These are phyloP conservation scores for Cladophialophora chaetospira DNA, from an alignment of 2,329 filamentous ascomycete genomes.

Conservation along the genomic window DNA sequence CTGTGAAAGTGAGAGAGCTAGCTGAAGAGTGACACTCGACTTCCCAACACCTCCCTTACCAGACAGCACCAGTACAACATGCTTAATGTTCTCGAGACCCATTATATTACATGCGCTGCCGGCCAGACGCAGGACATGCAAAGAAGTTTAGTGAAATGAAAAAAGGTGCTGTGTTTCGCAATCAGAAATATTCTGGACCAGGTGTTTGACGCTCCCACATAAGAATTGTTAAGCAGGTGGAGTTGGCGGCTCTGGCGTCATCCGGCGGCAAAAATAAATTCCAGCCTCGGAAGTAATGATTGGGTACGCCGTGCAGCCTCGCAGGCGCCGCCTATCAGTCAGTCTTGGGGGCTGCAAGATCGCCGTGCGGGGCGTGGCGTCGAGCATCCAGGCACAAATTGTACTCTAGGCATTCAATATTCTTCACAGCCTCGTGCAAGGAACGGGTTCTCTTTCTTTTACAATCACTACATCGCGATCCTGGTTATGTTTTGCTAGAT, in stretches of 20 bases:
- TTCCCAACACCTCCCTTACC: slow-evolving; percentile 98
- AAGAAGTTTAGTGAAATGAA: neutral
- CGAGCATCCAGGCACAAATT: slow-evolving; percentile 13
- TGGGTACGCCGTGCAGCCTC: neutral
- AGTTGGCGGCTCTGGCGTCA: slow-evolving; percentile 11
- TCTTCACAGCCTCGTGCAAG: neutral
- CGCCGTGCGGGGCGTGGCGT: slow-evolving; percentile 16
- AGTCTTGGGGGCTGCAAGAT: neutral
- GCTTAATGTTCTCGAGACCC: slow-evolving; percentile 31
- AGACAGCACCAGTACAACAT: slow-evolving; percentile 66
- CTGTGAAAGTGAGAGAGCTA: slow-evolving; percentile 84
- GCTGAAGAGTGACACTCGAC: slow-evolving; percentile 94
- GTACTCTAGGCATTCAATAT: slow-evolving; percentile 2
- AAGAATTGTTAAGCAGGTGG: slow-evolving; percentile 20
- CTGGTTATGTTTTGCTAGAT: no score
- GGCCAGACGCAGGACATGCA: neutral
- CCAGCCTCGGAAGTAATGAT: slow-evolving; percentile 10
- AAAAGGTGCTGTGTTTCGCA: neutral
- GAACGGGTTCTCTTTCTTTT: neutral
- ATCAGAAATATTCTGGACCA: neutral
- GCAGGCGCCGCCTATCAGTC: neutral
- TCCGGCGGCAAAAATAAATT: neutral
- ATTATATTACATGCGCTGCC: slow-evolving; percentile 14
- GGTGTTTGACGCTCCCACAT: neutral
- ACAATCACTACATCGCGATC: no score